These are phyloP conservation scores for Irpex sp. DNA, from an alignment of 1,284 basidiomycete genomes.

Conservation along the genomic window DNA sequence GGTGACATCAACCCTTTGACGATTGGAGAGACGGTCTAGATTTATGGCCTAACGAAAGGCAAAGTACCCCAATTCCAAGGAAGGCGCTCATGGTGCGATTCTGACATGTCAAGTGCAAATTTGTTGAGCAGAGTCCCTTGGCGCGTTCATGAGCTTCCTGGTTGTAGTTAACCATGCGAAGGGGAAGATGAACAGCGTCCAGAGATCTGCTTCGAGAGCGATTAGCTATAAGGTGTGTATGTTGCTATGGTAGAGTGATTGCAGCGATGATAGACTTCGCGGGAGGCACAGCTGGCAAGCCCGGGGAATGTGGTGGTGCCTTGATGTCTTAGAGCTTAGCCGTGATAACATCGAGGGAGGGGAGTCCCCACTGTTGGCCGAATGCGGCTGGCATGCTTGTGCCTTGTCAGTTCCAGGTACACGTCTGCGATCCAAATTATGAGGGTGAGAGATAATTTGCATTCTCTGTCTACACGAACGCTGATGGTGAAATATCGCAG, in stretches of 20 bases:
- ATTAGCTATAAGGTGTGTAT: neutral
- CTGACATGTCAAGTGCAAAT: too few species aligned
- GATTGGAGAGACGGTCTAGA: neutral
- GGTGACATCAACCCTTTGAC: neutral
- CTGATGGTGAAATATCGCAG: too few species aligned
- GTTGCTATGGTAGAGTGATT: neutral
- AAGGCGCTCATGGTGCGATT: neutral
- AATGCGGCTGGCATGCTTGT: neutral
- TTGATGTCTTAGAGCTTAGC: neutral
- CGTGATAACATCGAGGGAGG: neutral
- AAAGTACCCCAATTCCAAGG: neutral
- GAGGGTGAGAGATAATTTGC: neutral
- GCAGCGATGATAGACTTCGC: neutral
- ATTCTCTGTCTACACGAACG: neutral
- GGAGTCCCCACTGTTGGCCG: neutral
- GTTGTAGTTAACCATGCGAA: too few species aligned
- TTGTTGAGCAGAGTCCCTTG: too few species aligned
- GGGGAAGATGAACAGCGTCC: too few species aligned
- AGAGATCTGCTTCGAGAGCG: too few species aligned
- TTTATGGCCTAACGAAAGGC: neutral
- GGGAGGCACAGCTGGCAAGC: neutral
- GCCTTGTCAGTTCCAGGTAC: neutral
- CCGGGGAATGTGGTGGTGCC: neutral
- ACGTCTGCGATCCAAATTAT: neutral
- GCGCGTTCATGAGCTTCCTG: too few species aligned